Evolutionary conservation across 441 rosid species (phyloP), one percentile per base, ranked within the genome.

Genomic region (Sinapis alba): DNA sequence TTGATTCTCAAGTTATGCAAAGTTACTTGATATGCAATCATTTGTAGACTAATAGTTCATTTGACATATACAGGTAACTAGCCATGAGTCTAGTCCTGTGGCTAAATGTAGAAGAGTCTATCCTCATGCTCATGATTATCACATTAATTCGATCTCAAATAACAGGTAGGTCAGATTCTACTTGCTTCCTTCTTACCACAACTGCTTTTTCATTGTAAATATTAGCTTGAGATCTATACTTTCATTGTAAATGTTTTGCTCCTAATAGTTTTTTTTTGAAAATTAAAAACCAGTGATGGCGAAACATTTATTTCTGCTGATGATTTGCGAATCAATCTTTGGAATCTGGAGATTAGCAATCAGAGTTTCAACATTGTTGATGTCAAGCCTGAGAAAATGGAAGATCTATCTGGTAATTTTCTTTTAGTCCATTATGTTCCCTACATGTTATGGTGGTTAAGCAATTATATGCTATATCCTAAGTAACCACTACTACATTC

Each of bases 61-160:
- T 79, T 65, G 61, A 10, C 68, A 54, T 70, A 24, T 75, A 9
- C 73, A 94, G 99, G 93, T 96, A 65, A 85, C 96, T 71, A 90
- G 88, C 80, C 87, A 80, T 56, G 99, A 96, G 85, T 89, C 97
- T 23, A 92, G 81, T 82, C 85, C 88, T 78, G 76, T 92, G 80
- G 98, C 99, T 74, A 86, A 92, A 83, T 94, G 99, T 79, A 92
- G 98, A 71, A 88, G 97, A 80, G 87, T 94, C 36, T 94, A 96
- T 84, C 91, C 96, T 38, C 98, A 96, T 85, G 99, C 98, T 20
- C 99, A 96, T 82, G 98, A 96, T 79, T 96, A 96, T 82, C 99
- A 96, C 81, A 90, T 96, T 80, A 96, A 96, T 82, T 96, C 99
- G 19, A 96, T 96, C 81, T 96, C 99, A 41, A 89, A 82, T 83